Conservation (phyloP, 1,139 yeast genomes). For the Nakaseomyces glabratus region DNA sequence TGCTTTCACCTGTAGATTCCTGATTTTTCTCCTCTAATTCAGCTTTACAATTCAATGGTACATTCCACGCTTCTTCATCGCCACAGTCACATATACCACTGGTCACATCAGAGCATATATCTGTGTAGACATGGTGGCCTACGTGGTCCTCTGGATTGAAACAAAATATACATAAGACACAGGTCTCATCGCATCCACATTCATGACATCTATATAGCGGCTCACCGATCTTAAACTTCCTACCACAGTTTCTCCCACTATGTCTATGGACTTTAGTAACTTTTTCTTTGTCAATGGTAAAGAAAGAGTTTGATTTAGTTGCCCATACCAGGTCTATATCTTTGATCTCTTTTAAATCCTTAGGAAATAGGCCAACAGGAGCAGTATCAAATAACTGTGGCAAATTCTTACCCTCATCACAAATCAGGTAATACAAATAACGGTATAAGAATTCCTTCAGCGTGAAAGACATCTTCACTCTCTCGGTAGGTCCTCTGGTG, state of each 20-base stretch:
- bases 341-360: constrained; percentile 16
- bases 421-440: constrained; percentile 20
- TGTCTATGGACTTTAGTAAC: constrained; percentile 29
- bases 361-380: constrained; percentile 13
- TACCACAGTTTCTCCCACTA: constrained; percentile 52
- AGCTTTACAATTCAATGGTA: constrained; percentile 39
- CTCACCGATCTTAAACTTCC: constrained; percentile 49
- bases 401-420: constrained; percentile 21
- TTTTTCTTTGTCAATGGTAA: constrained; percentile 16
- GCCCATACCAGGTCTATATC: constrained; percentile 10
- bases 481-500: constrained; percentile 24
- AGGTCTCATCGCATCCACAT: constrained; percentile 67
- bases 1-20: constrained; percentile 9
- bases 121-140: constrained; percentile 52
- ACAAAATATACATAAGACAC: constrained; percentile 64
- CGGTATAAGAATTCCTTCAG: constrained; percentile 22
- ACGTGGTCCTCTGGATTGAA: constrained; percentile 59
- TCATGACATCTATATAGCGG: constrained; percentile 57
- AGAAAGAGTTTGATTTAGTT: constrained; percentile 14
- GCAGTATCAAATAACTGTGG: constrained; percentile 15
- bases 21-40: constrained; percentile 14
- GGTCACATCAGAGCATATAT: constrained; percentile 39
- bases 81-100: constrained; percentile 69
- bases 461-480: constrained; percentile 25
- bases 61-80: constrained; percentile 53